Conservation (phyloP, 2,329 filamentous ascomycete species). For the Penicillium brevicompactum region DNA sequence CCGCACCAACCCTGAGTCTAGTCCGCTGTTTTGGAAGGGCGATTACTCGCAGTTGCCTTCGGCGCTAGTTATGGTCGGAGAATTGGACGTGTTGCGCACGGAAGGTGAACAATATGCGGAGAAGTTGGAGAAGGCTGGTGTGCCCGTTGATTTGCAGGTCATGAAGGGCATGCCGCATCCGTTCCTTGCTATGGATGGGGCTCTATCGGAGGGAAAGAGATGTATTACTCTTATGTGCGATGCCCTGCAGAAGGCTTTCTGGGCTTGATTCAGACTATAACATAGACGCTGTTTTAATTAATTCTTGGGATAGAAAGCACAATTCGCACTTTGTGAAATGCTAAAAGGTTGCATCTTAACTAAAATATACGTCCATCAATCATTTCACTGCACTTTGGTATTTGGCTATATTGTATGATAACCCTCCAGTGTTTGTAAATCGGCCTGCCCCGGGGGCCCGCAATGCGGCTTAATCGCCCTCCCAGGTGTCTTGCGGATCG, state of each 20-base stretch:
- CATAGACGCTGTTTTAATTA: not conserved
- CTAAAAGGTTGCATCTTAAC: no score
- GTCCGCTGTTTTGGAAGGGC: slow-evolving; percentile 54
- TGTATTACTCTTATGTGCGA: slow-evolving; percentile 53
- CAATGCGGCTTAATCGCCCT: no score
- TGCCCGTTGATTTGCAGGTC: slow-evolving; percentile 51
- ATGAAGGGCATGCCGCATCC: slow-evolving; percentile 61
- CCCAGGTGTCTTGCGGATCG: no score
- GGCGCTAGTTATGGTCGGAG: slow-evolving; percentile 57
- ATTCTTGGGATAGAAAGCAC: not conserved
- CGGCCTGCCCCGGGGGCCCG: no score
- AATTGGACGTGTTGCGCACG: slow-evolving; percentile 58
- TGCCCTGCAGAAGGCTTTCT: slow-evolving; percentile 34
- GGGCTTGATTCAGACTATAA: slow-evolving; percentile 27
- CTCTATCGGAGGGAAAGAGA: slow-evolving; percentile 53
- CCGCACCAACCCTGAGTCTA: slow-evolving; percentile 56
- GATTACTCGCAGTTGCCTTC: slow-evolving; percentile 55
- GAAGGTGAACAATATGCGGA: slow-evolving; percentile 57
- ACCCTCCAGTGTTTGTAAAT: no score
- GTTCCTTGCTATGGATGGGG: slow-evolving; percentile 61
- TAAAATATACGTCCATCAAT: no score
- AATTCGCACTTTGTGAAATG: no score
- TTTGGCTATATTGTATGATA: no score
- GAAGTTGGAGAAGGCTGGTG: slow-evolving; percentile 51
- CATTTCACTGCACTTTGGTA: no score